Evolutionary conservation across 306 rosid genomes (phyloP).

Genomic region (Prunus campanulata): DNA sequence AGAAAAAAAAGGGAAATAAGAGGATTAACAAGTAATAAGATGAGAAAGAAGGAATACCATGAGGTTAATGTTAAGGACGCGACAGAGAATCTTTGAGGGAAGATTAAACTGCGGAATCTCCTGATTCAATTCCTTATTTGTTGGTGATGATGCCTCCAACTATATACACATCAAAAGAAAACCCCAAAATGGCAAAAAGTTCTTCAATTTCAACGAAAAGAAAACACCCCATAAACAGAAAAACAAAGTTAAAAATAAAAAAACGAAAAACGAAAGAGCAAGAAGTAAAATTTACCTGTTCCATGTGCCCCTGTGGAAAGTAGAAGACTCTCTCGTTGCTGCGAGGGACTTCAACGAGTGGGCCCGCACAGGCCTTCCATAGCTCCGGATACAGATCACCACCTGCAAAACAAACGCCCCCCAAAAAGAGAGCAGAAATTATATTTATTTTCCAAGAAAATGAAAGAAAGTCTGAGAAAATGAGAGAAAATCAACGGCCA

Average conservation of each 20-base stretch:
- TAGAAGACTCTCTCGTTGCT: constrained; percentile 62
- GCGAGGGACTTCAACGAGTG: constrained; percentile 80
- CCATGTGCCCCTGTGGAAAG: constrained; percentile 97
- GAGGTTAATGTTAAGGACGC: constrained; percentile 52
- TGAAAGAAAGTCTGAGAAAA: background rate
- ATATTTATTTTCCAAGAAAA: background rate
- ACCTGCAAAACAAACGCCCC: constrained; percentile 23
- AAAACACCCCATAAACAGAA: constrained; percentile 5
- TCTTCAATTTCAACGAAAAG: constrained; percentile 3
- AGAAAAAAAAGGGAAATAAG: background rate
- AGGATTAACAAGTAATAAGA: too few species aligned
- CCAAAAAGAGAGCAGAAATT: background rate
- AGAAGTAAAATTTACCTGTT: constrained; percentile 50
- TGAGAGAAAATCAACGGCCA: constrained; percentile 1
- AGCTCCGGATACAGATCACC: constrained; percentile 61
- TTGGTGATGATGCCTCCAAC: constrained; percentile 89
- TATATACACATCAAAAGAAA: constrained; percentile 23
- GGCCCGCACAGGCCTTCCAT: constrained; percentile 90
- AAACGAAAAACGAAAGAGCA: constrained; percentile 1
- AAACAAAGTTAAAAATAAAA: background rate
- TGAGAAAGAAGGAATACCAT: constrained; percentile 51
- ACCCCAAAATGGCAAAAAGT: background rate
- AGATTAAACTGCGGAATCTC: constrained; percentile 71
- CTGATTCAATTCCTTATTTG: constrained; percentile 82
- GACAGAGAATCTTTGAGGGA: constrained; percentile 81